Conservation (phyloP, 1,284 basidiomycete species). For the Pholiota adiposa region DNA sequence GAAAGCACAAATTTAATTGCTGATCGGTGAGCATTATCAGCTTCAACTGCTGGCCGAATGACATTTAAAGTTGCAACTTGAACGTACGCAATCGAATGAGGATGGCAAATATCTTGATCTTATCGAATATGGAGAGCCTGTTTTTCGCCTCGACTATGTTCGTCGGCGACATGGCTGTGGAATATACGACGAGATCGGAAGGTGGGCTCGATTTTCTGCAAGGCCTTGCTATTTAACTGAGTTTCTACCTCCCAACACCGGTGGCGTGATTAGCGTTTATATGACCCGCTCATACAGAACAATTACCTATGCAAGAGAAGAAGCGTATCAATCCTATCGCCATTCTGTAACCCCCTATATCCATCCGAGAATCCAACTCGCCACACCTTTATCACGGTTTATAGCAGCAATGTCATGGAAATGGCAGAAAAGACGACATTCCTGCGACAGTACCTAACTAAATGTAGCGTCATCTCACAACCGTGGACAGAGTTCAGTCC, state of each 20-base stretch:
- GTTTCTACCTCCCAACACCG: neutral
- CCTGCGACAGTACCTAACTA: neutral
- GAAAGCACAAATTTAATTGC: constrained; percentile 11
- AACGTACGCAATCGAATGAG: neutral
- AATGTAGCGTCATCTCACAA: neutral
- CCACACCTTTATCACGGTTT: neutral
- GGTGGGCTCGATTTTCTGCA: neutral
- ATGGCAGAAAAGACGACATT: neutral
- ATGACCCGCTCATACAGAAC: neutral
- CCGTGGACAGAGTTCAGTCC: neutral
- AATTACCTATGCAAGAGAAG: neutral
- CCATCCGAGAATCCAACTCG: neutral
- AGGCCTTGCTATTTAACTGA: neutral
- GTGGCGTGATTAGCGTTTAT: neutral
- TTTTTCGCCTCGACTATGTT: constrained; percentile 2
- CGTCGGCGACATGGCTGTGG: neutral
- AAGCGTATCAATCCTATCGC: neutral
- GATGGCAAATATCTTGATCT: constrained; percentile 1
- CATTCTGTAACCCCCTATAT: constrained; percentile 1
- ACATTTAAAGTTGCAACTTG: neutral
- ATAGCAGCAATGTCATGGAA: too few species aligned
- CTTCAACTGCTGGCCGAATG: neutral
- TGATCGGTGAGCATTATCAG: neutral
- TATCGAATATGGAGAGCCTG: constrained; percentile 12
- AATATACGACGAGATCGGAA: neutral